phyloP scores from a whole-genome alignment of 208 protist genomes.

The Acanthamoeba quina region DNA sequence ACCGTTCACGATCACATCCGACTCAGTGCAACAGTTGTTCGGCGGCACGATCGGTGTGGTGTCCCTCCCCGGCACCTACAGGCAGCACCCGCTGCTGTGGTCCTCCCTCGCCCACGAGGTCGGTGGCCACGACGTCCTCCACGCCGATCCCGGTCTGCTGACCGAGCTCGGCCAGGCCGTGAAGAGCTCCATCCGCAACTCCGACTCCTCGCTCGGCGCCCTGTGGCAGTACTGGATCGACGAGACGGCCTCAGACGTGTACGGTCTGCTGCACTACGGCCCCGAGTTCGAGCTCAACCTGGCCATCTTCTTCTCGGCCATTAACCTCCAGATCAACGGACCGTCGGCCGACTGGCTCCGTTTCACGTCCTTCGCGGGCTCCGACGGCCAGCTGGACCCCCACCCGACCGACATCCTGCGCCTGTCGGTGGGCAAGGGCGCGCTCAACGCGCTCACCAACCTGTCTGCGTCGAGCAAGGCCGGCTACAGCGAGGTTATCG shows the following conservation, averaged over 20 bases:
- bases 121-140: constrained; percentile 3
- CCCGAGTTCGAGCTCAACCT: constrained; percentile 25
- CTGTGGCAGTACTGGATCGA: constrained; percentile 38
- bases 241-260: constrained; percentile 12
- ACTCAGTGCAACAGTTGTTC: not conserved
- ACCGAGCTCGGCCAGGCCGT: not conserved
- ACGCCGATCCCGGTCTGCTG: constrained; percentile 6
- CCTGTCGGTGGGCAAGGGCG: constrained; percentile 1
- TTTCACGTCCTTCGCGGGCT: not conserved
- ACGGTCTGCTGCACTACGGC: constrained; percentile 12
- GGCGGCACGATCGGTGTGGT: not conserved
- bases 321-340: not conserved
- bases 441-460: not conserved
- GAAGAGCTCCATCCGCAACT: not conserved
- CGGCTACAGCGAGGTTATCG: not conserved
- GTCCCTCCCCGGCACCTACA: not conserved
- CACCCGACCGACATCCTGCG: constrained; percentile 20
- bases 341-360: constrained; percentile 1
- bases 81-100: constrained; percentile 3
- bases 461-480: not conserved
- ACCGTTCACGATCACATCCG: not conserved
- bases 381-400: not conserved
- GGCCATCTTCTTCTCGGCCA: constrained; percentile 23
- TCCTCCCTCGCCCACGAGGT: not conserved
- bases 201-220: not conserved